phyloP scores from a whole-genome alignment of 1,284 basidiomycete genomes.

The Stygiomarasmius scandens region DNA sequence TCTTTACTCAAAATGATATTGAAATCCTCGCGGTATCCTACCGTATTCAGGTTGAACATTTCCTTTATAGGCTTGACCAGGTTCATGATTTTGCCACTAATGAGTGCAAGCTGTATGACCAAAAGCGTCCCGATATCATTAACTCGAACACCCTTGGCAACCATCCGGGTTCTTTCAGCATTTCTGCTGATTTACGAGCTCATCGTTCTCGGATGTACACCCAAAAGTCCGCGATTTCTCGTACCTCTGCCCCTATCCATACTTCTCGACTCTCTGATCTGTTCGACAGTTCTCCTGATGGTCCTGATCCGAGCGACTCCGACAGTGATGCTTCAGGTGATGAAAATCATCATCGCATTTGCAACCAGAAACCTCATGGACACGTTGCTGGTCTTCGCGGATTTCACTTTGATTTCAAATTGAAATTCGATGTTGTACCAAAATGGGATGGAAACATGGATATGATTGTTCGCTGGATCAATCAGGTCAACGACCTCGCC shows the following conservation, averaged over 20 bases:
- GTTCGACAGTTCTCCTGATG: background rate
- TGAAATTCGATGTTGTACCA: conserved; percentile 7
- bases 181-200: background rate
- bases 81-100: background rate
- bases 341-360: background rate
- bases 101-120: background rate
- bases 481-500: conserved; percentile 7
- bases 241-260: background rate
- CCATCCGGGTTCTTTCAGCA: background rate
- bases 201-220: background rate
- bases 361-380: background rate
- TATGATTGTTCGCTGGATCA: conserved; percentile 6
- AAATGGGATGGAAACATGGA: conserved; percentile 10
- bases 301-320: background rate
- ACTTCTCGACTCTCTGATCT: background rate
- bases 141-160: background rate
- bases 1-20: background rate
- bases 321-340: background rate
- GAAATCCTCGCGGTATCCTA: background rate
- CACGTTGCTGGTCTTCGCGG: background rate
- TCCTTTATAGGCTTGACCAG: background rate
- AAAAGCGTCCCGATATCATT: background rate
- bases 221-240: background rate
- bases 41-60: background rate
- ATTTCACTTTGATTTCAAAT: conserved; percentile 5